Base-by-base conservation (phyloP, 2,329 filamentous ascomycete genomes). In the Ophiostoma novo-ulmi region DNA sequence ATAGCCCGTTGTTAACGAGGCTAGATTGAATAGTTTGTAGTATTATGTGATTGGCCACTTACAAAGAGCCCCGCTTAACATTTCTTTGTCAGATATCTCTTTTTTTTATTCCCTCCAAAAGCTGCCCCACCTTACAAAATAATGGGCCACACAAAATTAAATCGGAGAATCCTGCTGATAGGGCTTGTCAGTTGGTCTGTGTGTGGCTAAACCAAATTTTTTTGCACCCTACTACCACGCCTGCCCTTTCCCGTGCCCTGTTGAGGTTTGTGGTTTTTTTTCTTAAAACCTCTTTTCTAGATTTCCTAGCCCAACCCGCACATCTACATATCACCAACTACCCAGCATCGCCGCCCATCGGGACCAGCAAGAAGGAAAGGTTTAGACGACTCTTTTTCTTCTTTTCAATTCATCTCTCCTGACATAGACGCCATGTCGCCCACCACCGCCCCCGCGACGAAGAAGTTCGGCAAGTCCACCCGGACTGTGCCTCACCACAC, bases 391-490 rank as follows among this genome's bases (percentile, higher is more conserved):
- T 64, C 39, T 70, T 71, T 70, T 65, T 70, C 64, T 71, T 72
- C 63, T 66, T 70, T 68, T 61, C 26, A 52, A 68, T 41, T 26
- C 38, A 65, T 52, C 35, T 36, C 26, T 39, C 71, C 36, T 70
- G 48, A 67, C 69, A 70, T 63, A 48, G 71, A 67, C 85, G 88
- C 82, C 77, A 92, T 92, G 90, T 91, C 90, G 86, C 84, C 85
- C 78, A 86, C 85, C 78, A 86, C 87, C 82, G 84, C 82, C 79
- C 84, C 84, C 79, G 85, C 88, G 85, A 92, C 90, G 81, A 97
- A 97, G 92, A 94, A 91, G 88, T 97, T 97, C 88, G 93, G 93
- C 87, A 74, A 74, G 89, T 92, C 92, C 85, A 91, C 92, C 86
- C 90, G 94, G 87, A 88, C 91, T 84, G 90, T 97, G 83, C 93